phyloP scores from a whole-genome alignment of 2,329 filamentous ascomycete species.

The Plenodomus lindquistii region DNA sequence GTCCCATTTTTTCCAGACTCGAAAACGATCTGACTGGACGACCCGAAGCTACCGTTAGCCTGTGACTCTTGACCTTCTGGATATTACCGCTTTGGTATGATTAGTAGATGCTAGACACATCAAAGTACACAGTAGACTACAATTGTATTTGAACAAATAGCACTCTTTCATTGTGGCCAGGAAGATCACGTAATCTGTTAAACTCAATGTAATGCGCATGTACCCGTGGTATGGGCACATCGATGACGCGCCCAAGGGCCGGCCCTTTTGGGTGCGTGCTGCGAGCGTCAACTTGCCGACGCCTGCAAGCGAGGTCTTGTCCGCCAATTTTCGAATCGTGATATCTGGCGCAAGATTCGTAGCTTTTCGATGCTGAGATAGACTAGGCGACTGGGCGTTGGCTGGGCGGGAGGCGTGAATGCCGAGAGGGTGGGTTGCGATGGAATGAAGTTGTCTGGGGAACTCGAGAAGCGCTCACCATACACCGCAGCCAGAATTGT shows the following conservation, averaged over 20 bases:
- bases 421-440: background rate
- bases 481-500: too few species aligned
- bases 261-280: background rate
- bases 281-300: background rate
- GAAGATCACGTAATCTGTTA: too few species aligned
- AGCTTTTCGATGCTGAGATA: slow-evolving; percentile 1
- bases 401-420: slow-evolving; percentile 1
- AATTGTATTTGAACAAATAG: too few species aligned
- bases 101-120: too few species aligned
- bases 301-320: background rate
- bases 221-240: background rate
- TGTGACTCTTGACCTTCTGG: too few species aligned
- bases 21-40: too few species aligned
- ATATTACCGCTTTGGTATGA: too few species aligned
- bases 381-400: slow-evolving; percentile 5
- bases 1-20: too few species aligned
- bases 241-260: slow-evolving; percentile 2
- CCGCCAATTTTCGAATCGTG: background rate
- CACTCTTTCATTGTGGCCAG: too few species aligned
- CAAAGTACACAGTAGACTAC: too few species aligned
- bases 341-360: slow-evolving; percentile 1
- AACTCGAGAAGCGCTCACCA: background rate
- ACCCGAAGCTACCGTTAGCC: too few species aligned
- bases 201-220: too few species aligned
- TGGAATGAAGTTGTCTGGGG: background rate